These are phyloP conservation scores for Penicillium glabrum DNA, from an alignment of 2,329 filamentous ascomycete genomes.

Conservation along the genomic window DNA sequence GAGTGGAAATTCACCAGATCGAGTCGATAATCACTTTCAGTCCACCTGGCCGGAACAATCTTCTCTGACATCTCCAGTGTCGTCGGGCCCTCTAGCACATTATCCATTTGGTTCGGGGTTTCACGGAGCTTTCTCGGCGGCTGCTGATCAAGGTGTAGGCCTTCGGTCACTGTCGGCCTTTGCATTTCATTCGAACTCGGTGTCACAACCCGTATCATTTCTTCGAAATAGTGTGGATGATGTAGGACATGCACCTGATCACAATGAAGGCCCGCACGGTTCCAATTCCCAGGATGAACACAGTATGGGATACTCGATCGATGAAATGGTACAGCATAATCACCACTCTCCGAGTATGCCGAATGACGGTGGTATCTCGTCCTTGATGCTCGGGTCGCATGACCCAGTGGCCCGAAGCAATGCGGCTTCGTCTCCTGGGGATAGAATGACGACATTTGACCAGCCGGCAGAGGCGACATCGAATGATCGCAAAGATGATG, in stretches of 20 bases:
- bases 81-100: constrained; percentile 16
- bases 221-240: constrained; percentile 31
- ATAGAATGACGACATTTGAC: not conserved
- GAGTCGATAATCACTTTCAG: constrained; percentile 12
- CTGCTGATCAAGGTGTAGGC: constrained; percentile 25
- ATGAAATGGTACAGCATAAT: not conserved
- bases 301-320: constrained; percentile 2
- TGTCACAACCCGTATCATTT: constrained; percentile 38
- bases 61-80: constrained; percentile 9
- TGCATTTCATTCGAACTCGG: constrained; percentile 30
- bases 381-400: constrained; percentile 11
- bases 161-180: constrained; percentile 29
- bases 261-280: constrained; percentile 1
- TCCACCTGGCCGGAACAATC: constrained; percentile 25
- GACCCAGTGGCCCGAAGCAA: constrained; percentile 1
- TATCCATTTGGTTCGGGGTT: constrained; percentile 18
- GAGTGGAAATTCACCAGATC: constrained; percentile 10
- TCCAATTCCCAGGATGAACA: constrained; percentile 4
- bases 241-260: constrained; percentile 36
- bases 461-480: not conserved
- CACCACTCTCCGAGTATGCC: not conserved
- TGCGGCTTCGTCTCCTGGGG: constrained; percentile 1
- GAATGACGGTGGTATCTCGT: not conserved
- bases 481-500: constrained; percentile 2
- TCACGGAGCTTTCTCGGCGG: constrained; percentile 21